Percentiles rank a stretch among this genome's conserved stretches.
Evolutionary conservation across 1,139 yeast genomes (phyloP).

Genomic region (Candida sojae): DNA sequence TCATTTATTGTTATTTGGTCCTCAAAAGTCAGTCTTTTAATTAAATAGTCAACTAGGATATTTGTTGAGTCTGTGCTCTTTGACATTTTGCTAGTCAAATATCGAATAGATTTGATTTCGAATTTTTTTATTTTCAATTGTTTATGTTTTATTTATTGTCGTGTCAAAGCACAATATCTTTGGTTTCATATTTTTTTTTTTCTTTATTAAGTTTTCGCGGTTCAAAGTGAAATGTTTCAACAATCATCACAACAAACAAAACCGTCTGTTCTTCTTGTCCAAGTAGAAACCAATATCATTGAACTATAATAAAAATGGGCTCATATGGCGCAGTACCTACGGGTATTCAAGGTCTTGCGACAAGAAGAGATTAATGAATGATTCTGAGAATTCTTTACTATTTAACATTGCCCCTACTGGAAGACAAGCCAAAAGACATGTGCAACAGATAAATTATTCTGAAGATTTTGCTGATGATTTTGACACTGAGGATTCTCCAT

Average conservation of each 20-base stretch:
- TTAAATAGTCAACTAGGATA: conserved; percentile 14
- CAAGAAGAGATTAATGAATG: conserved; percentile 44
- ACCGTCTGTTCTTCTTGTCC: background rate
- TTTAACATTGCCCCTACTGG: conserved; percentile 70
- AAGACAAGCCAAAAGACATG: conserved; percentile 73
- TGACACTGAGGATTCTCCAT: conserved; percentile 61
- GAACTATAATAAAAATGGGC: conserved; percentile 6
- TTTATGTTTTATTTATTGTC: background rate
- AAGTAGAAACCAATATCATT: no score
- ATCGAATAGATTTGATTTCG: no score
- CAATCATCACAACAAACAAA: background rate
- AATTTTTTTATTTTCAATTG: background rate
- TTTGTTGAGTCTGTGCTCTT: conserved; percentile 6
- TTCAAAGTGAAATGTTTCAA: background rate
- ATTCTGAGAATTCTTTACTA: conserved; percentile 61
- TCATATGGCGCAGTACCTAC: conserved; percentile 25
- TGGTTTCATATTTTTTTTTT: background rate
- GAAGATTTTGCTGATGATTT: conserved; percentile 68
- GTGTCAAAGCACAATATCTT: background rate
- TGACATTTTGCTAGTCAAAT: no score
- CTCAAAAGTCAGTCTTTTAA: conserved; percentile 14
- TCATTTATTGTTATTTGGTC: conserved; percentile 8
- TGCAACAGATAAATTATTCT: conserved; percentile 79
- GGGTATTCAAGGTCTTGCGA: conserved; percentile 73
- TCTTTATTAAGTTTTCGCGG: background rate